A percentile compares a stretch with the other conserved stretches of the same genome.
Conservation (phyloP, 495 filamentous ascomycete genomes). For the Talaromyces thailandensis region DNA sequence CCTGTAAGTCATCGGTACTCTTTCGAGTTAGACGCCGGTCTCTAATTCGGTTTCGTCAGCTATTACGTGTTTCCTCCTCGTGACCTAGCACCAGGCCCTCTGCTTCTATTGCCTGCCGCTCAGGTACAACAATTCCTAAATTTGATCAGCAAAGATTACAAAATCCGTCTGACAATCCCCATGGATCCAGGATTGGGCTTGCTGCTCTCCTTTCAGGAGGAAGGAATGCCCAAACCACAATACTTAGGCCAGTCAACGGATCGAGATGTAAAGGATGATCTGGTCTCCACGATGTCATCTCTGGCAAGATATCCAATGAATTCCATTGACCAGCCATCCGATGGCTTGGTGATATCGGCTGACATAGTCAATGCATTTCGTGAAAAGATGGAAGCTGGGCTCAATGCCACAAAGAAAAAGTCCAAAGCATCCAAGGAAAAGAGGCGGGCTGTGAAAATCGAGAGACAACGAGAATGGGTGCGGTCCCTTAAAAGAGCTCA, state of each 20-base stretch:
- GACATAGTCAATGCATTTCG: conserved; percentile 28
- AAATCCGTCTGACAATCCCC: conserved; percentile 41
- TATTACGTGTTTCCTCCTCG: conserved; percentile 56
- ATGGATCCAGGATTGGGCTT: conserved; percentile 38
- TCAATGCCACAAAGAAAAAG: conserved; percentile 33
- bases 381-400: conserved; percentile 33
- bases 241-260: conserved; percentile 50
- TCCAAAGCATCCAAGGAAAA: conserved; percentile 37
- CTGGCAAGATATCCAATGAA: neutral
- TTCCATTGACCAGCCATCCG: neutral
- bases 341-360: neutral
- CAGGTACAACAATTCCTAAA: conserved; percentile 53
- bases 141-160: conserved; percentile 47
- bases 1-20: conserved; percentile 48
- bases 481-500: conserved; percentile 51
- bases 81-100: conserved; percentile 30
- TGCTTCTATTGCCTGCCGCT: conserved; percentile 53
- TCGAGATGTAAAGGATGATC: conserved; percentile 18
- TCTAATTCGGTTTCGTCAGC: conserved; percentile 26
- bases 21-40: neutral
- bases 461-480: conserved; percentile 37
- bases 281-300: conserved; percentile 25
- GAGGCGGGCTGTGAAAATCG: conserved; percentile 38
- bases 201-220: conserved; percentile 44
- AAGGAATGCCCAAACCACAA: conserved; percentile 49